These are phyloP conservation scores for Plasmodium yoelii DNA, from an alignment of 169 alveolate species.

Conservation along the genomic window DNA sequence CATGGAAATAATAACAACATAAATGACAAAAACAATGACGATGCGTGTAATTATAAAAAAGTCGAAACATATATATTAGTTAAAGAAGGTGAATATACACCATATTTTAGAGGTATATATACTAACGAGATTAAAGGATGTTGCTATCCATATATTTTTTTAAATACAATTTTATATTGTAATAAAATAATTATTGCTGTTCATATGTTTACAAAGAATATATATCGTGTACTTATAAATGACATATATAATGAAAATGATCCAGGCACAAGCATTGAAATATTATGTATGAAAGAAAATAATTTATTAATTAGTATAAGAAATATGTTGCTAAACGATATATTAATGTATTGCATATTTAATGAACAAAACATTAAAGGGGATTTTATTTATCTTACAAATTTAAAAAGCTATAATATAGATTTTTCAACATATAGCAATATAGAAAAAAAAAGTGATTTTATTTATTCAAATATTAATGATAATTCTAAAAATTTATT, in stretches of 20 bases:
- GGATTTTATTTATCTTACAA: slow-evolving; percentile 48
- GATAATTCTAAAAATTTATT: slow-evolving; percentile 57
- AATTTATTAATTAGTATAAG: slow-evolving; percentile 45
- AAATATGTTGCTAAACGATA: slow-evolving; percentile 67
- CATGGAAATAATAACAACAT: neutral
- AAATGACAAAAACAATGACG: slow-evolving; percentile 1
- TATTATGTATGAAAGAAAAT: slow-evolving; percentile 41
- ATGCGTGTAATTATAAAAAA: slow-evolving; percentile 39
- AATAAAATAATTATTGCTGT: slow-evolving; percentile 55
- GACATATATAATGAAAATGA: slow-evolving; percentile 40
- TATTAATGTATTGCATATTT: slow-evolving; percentile 60
- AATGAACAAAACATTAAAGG: slow-evolving; percentile 37
- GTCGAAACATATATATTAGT: slow-evolving; percentile 21
- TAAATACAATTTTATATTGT: slow-evolving; percentile 67
- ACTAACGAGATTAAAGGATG: slow-evolving; percentile 68
- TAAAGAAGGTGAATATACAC: slow-evolving; percentile 34
- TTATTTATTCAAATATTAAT: slow-evolving; percentile 34
- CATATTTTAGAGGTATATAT: slow-evolving; percentile 58
- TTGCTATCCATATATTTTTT: slow-evolving; percentile 65
- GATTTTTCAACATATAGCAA: slow-evolving; percentile 45
- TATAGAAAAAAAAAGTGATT: slow-evolving; percentile 11
- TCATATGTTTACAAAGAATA: slow-evolving; percentile 69
- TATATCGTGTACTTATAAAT: slow-evolving; percentile 13
- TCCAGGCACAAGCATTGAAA: slow-evolving; percentile 45
- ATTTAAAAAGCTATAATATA: slow-evolving; percentile 29